phyloP scores from a whole-genome alignment of 78 protist genomes.

The Dictyostelium brefeldianum region DNA sequence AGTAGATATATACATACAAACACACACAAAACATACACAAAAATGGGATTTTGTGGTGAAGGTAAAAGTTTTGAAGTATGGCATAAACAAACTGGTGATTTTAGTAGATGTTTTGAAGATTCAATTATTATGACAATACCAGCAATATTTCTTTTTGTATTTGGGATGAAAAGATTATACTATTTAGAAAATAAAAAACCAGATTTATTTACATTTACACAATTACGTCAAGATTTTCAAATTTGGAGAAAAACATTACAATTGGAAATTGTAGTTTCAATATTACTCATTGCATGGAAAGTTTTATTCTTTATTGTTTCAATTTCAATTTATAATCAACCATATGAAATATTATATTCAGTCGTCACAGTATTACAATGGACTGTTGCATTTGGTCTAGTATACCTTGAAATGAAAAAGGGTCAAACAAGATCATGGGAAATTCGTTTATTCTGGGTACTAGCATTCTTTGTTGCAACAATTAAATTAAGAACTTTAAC shows the following conservation, averaged over 20 bases:
- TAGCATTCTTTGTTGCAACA: slow-evolving; percentile 56
- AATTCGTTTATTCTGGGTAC: slow-evolving; percentile 45
- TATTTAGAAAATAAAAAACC: slow-evolving; percentile 25
- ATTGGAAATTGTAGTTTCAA: slow-evolving; percentile 55
- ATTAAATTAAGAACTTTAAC: slow-evolving; percentile 67
- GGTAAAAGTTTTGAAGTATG: slow-evolving; percentile 35
- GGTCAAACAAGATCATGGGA: slow-evolving; percentile 74
- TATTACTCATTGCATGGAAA: slow-evolving; percentile 66
- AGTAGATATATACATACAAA: not conserved
- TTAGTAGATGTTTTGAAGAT: slow-evolving; percentile 63
- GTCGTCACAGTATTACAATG: slow-evolving; percentile 44
- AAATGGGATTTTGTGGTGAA: slow-evolving; percentile 71
- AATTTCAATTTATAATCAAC: not conserved
- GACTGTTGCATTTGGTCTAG: slow-evolving; percentile 9
- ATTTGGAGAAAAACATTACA: slow-evolving; percentile 65
- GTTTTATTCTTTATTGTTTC: slow-evolving; percentile 21
- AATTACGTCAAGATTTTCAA: slow-evolving; percentile 27
- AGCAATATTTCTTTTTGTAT: slow-evolving; percentile 26
- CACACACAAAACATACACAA: not conserved
- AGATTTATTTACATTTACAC: slow-evolving; percentile 24
- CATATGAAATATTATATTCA: slow-evolving; percentile 28
- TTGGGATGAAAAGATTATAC: slow-evolving; percentile 41
- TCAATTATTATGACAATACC: slow-evolving; percentile 63
- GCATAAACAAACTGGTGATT: slow-evolving; percentile 45
- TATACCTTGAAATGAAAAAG: slow-evolving; percentile 49